Evolutionary conservation across 192 early-diverging fungal species (phyloP).

Genomic region (Backusella liffmaniae): DNA sequence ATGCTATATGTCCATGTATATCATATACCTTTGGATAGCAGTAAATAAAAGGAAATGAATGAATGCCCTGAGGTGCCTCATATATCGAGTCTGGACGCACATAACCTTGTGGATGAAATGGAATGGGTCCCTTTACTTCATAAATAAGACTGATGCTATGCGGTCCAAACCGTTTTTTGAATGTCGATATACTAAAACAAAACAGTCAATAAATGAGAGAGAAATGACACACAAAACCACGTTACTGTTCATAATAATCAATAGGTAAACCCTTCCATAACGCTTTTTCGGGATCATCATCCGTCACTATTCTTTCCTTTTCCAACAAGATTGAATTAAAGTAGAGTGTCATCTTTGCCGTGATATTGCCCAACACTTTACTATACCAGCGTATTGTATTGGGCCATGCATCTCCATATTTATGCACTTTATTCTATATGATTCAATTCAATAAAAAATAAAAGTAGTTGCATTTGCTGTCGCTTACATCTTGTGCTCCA

Average conservation of each 20-base stretch:
- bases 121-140: conserved; percentile 37
- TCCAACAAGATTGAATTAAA: conserved; percentile 46
- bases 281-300: conserved; percentile 36
- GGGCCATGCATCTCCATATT: conserved; percentile 35
- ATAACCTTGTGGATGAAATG: conserved; percentile 44
- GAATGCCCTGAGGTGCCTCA: conserved; percentile 48
- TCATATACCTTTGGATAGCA: conserved; percentile 41
- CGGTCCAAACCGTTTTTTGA: conserved; percentile 42
- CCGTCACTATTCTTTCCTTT: conserved; percentile 42
- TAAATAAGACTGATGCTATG: conserved; percentile 47
- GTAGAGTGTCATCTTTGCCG: conserved; percentile 51
- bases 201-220: not conserved
- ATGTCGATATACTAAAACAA: conserved; percentile 39
- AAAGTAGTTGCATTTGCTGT: not conserved
- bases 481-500: conserved; percentile 11
- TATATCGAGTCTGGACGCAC: conserved; percentile 41
- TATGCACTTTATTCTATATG: conserved; percentile 26
- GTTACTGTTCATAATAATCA: conserved; percentile 49
- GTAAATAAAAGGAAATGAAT: conserved; percentile 57
- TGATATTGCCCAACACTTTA: conserved; percentile 44
- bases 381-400: conserved; percentile 44
- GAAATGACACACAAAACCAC: not conserved
- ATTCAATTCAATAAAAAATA: not conserved
- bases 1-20: no score
- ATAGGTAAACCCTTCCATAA: conserved; percentile 46